Base-by-base conservation (phyloP, 768 basidiomycete genomes). In the Termitomyces heimii region DNA sequence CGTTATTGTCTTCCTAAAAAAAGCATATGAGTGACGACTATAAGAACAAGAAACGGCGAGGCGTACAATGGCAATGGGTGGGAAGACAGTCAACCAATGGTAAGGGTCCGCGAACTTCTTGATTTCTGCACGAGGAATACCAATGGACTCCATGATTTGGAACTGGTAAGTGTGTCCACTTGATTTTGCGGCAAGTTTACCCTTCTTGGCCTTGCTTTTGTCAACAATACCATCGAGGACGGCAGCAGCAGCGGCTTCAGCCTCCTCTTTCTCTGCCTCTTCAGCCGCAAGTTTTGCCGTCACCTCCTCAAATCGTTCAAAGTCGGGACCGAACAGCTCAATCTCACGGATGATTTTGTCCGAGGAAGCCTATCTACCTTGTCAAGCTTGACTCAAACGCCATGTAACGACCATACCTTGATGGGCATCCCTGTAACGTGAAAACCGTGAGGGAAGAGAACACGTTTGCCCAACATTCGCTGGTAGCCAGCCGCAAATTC, bases 361-460 rank as follows among this genome's bases (percentile, higher is more conserved):
- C 9, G 96, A 79, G n/a, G 95, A 88, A 8, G 97, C 88, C 96
- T 98, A 58, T 1, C 46, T 53, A 42, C 14, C 18, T 56, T 1
- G 28, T 45, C 14, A 56, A 45, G 18, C 29, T 18, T 35, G 22
- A 46, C 48, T 10, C 22, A 18, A 29, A 53, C 2, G 29, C 5
- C 6, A n/a, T 5, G 45, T 13, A 52, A 12, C 18, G 48, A 26
- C 74, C 87, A 58, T 60, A 92, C 96, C 84, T 98, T 98, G 80
- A 99, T 99, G 39, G 97, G 97, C 93, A 99, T 90, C 34, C 97
- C 97, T 5, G 97, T 99, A 65, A 90, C 92, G 74, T 99, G 97
- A 73, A 97, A 91, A 48, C 92, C 97, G 67, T 95, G 89, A n/a
- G 97, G 97, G 75, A 98, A 98, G 63, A 99, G 73, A 29, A 89